Base-by-base conservation (phyloP, 2,329 filamentous ascomycete species). In the Pseudogymnoascus destructans region DNA sequence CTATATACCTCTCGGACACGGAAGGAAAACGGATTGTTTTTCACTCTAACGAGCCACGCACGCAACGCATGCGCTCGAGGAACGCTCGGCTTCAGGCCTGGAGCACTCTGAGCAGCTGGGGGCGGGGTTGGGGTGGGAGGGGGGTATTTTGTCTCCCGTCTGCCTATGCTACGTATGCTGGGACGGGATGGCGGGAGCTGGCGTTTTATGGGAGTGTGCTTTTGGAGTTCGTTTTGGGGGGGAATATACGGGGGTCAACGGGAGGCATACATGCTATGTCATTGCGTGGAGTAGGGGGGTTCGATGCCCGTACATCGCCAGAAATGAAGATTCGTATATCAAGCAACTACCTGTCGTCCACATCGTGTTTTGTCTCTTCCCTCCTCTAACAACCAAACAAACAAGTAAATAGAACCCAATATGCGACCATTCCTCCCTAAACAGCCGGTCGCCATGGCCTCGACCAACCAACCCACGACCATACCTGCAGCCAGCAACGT, bases 271-370 rank as follows among this genome's bases (percentile, higher is more conserved):
- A 5, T 27, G 40, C 13, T 9, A 9, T 46, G 40, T 5, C 3
- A 46, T 42, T 11, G 38, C 5, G 9, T 21, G 38, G 19, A 42
- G 8, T 25, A 21, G 21, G 40, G 27, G 40, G 40, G n/a, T 9
- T 49, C 25, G 40, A 49, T 49, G 21, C 40, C 40, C 40, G 21
- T 49, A 49, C 40, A 49, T 49, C 25, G 40, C 21, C 1, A 8
- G 40, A 49, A 49, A 49, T 25, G 40, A 49, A 49, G 40, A 49
- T n/a, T 15, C 40, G 21, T 49, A 49, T 49, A 49, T 49, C 21
- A 49, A 49, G 40, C 40, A 49, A 46, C 38, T 2, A 38, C 11
- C 13, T 35, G 19, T 8, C 6, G 3, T 13, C 5, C 21, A 10
- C 40, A 5, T 49, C 2, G 19, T 17, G 33, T 35, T 35, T 35